Evolutionary conservation across 768 basidiomycete species (phyloP).

Genomic region (Rhizopogon vulgaris): DNA sequence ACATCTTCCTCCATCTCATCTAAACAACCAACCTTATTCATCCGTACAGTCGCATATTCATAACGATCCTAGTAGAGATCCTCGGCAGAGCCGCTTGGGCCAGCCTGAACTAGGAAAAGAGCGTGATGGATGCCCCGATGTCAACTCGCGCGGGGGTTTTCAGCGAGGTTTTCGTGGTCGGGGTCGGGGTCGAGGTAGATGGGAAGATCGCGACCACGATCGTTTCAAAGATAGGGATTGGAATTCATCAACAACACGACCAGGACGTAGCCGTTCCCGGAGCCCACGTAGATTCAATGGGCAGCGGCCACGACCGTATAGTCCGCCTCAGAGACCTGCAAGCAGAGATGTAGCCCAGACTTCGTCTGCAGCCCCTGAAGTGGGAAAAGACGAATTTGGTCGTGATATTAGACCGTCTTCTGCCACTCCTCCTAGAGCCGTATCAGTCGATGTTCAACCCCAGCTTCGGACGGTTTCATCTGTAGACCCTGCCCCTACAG

Average conservation of each 20-base stretch:
- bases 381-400: slow-evolving; percentile 82
- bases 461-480: slow-evolving; percentile 28
- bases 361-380: slow-evolving; percentile 23
- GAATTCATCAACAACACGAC: slow-evolving; percentile 31
- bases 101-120: slow-evolving; percentile 39
- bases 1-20: slow-evolving; percentile 15
- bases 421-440: slow-evolving; percentile 23
- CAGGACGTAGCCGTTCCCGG: slow-evolving; percentile 62
- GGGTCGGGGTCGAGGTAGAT: slow-evolving; percentile 50
- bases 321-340: slow-evolving; percentile 49
- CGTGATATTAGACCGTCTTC: slow-evolving; percentile 67
- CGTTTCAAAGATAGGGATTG: slow-evolving; percentile 38
- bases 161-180: slow-evolving; percentile 56
- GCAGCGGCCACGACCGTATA: slow-evolving; percentile 51
- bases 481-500: slow-evolving; percentile 38
- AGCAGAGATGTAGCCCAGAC: slow-evolving; percentile 21
- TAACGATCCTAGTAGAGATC: slow-evolving; percentile 30
- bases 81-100: slow-evolving; percentile 26
- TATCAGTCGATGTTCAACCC: slow-evolving; percentile 19
- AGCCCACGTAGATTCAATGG: slow-evolving; percentile 61
- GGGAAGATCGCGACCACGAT: slow-evolving; percentile 49
- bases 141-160: slow-evolving; percentile 43
- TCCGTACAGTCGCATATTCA: slow-evolving; percentile 17
- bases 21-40: background rate
- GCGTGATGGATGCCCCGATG: slow-evolving; percentile 40